phyloP scores from a whole-genome alignment of 805 yeast genomes.

The Kodamaea sagamina region DNA sequence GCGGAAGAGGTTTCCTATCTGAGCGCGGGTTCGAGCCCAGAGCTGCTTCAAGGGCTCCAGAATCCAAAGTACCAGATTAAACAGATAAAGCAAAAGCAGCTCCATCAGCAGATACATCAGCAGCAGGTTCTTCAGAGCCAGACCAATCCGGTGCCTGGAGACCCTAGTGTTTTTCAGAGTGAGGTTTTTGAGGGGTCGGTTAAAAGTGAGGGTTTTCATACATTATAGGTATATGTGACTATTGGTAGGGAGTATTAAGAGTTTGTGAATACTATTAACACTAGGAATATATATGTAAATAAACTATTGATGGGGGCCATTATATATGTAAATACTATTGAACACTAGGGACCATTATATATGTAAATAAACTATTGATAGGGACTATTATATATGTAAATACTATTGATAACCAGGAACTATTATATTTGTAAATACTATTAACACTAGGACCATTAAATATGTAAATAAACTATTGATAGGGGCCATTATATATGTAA shows the following conservation, averaged over 20 bases:
- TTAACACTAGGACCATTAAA: too few relatives aligned
- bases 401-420: conserved; percentile 4
- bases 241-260: too few relatives aligned
- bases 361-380: too few relatives aligned
- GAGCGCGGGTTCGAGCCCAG: conserved; percentile 6
- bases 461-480: conserved; percentile 3
- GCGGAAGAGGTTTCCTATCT: conserved; percentile 2
- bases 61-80: background rate
- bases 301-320: background rate
- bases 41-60: conserved; percentile 1
- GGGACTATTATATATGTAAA: too few relatives aligned
- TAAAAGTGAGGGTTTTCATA: conserved; percentile 1
- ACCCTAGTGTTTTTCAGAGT: background rate
- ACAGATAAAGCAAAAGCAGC: background rate
- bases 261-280: too few relatives aligned
- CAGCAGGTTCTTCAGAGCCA: background rate
- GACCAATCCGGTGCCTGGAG: background rate
- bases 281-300: too few relatives aligned
- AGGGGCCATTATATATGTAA: too few relatives aligned
- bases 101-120: background rate
- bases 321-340: background rate
- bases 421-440: too few relatives aligned
- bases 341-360: too few relatives aligned
- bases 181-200: conserved; percentile 1
- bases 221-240: background rate